These are phyloP conservation scores for Saccharomycopsis guyanensis DNA, from an alignment of 805 yeast genomes.

Conservation along the genomic window DNA sequence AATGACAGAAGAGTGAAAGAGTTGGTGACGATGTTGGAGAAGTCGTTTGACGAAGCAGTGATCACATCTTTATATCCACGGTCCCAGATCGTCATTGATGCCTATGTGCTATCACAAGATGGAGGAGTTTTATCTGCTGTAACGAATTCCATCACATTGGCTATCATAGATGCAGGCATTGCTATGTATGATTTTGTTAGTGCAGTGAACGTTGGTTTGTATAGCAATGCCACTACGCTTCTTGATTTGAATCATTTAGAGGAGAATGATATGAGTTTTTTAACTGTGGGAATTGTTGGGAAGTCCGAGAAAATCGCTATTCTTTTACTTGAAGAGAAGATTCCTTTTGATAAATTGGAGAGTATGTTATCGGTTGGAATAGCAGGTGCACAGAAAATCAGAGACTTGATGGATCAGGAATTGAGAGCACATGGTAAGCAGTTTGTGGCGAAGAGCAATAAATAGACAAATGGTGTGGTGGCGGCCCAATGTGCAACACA, in stretches of 20 bases:
- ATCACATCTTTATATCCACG: slow-evolving; percentile 72
- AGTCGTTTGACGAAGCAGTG: slow-evolving; percentile 69
- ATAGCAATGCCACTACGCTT: slow-evolving; percentile 63
- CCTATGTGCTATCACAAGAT: slow-evolving; percentile 80
- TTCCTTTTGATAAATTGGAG: slow-evolving; percentile 77
- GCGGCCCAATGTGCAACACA: no score
- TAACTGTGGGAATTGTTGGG: slow-evolving; percentile 83
- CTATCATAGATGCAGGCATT: slow-evolving; percentile 90
- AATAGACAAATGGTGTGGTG: not conserved
- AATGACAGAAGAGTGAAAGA: slow-evolving; percentile 68
- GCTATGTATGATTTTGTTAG: slow-evolving; percentile 88
- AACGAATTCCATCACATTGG: slow-evolving; percentile 80
- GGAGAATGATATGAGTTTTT: slow-evolving; percentile 71
- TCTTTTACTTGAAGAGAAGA: slow-evolving; percentile 70
- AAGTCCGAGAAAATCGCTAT: slow-evolving; percentile 70
- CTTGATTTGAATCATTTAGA: slow-evolving; percentile 79
- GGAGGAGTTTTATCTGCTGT: slow-evolving; percentile 81
- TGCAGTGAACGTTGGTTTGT: slow-evolving; percentile 71
- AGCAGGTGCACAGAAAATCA: slow-evolving; percentile 76
- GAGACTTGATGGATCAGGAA: slow-evolving; percentile 79
- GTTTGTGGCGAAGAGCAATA: slow-evolving; percentile 8
- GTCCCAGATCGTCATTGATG: slow-evolving; percentile 65
- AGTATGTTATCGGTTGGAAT: slow-evolving; percentile 72
- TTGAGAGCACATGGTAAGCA: slow-evolving; percentile 66
- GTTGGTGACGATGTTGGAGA: slow-evolving; percentile 54